Conservation (phyloP, 768 basidiomycete species). For the Lentinula aciculospora region DNA sequence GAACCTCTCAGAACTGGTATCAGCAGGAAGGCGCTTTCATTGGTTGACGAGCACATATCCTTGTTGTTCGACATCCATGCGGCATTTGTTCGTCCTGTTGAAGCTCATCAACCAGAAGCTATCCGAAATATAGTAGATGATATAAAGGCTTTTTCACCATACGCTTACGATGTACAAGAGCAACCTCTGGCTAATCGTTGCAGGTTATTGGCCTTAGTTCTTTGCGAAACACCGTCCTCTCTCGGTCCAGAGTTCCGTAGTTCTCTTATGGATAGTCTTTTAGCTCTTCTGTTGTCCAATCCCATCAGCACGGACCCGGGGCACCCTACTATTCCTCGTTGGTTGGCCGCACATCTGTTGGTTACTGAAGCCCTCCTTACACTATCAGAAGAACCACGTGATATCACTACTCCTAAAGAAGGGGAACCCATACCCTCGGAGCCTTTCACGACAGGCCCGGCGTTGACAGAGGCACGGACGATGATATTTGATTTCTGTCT, state of each 20-base stretch:
- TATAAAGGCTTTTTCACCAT: conserved; percentile 61
- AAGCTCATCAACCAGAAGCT: conserved; percentile 55
- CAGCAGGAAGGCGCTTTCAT: conserved; percentile 60
- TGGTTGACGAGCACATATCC: conserved; percentile 84
- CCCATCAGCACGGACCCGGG: conserved; percentile 43
- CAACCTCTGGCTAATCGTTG: conserved; percentile 77
- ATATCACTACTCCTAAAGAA: conserved; percentile 64
- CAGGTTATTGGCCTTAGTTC: conserved; percentile 78
- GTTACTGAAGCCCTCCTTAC: conserved; percentile 82
- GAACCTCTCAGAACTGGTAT: conserved; percentile 62
- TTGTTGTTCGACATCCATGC: conserved; percentile 85
- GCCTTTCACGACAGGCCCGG: conserved; percentile 53
- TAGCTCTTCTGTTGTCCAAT: conserved; percentile 61
- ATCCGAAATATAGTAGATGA: conserved; percentile 74
- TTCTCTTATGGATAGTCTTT: conserved; percentile 59
- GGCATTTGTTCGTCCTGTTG: conserved; percentile 67
- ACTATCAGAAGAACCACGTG: conserved; percentile 64
- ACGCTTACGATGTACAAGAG: conserved; percentile 65
- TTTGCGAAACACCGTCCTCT: conserved; percentile 67
- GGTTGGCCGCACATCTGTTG: conserved; percentile 83
- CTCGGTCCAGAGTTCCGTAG: conserved; percentile 48
- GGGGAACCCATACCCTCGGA: conserved; percentile 53
- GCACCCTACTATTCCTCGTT: conserved; percentile 64
- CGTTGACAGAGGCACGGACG: conserved; percentile 52
- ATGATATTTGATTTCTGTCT: conserved; percentile 75